A percentile compares a stretch with the other conserved stretches of the same genome.
phyloP scores from a whole-genome alignment of 2,329 filamentous ascomycete genomes.

The Cryphonectria japonica region DNA sequence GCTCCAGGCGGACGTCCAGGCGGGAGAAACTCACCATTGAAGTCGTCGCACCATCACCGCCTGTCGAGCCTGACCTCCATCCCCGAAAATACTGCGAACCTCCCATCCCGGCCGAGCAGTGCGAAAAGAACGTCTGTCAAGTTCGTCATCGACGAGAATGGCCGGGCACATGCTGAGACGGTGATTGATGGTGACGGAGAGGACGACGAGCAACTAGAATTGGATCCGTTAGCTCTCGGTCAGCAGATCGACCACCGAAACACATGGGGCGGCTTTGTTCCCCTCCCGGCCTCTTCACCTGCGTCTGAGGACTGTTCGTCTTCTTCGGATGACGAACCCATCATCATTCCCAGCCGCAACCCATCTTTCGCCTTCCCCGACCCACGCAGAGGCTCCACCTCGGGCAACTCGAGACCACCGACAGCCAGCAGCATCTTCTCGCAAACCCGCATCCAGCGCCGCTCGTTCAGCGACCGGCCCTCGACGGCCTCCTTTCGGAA shows the following conservation, averaged over 20 bases:
- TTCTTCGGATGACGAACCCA: slow-evolving; percentile 66
- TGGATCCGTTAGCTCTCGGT: slow-evolving; percentile 32
- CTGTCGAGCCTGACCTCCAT: slow-evolving; percentile 60
- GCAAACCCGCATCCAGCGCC: slow-evolving; percentile 16
- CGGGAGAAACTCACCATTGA: slow-evolving; percentile 58
- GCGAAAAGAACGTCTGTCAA: slow-evolving; percentile 55
- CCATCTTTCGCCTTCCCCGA: slow-evolving; percentile 62
- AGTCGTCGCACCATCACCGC: slow-evolving; percentile 48
- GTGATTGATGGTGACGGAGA: slow-evolving; percentile 47
- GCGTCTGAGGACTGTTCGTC: slow-evolving; percentile 51
- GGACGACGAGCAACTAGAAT: slow-evolving; percentile 11
- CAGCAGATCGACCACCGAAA: slow-evolving; percentile 13
- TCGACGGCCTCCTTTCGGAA: slow-evolving; percentile 6
- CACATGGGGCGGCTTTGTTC: slow-evolving; percentile 8
- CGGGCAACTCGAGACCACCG: slow-evolving; percentile 21
- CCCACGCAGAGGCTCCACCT: slow-evolving; percentile 38
- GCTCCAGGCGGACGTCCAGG: slow-evolving; percentile 42
- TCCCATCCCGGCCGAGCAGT: slow-evolving; percentile 47
- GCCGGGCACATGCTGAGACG: slow-evolving; percentile 60
- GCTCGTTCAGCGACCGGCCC: slow-evolving; percentile 24
- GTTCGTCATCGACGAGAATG: slow-evolving; percentile 66
- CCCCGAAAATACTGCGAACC: slow-evolving; percentile 50
- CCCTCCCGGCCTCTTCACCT: not conserved
- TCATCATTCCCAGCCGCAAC: slow-evolving; percentile 65
- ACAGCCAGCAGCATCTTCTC: slow-evolving; percentile 28